These are phyloP conservation scores for Letharia lupina DNA, from an alignment of 495 filamentous ascomycete species.

Conservation along the genomic window DNA sequence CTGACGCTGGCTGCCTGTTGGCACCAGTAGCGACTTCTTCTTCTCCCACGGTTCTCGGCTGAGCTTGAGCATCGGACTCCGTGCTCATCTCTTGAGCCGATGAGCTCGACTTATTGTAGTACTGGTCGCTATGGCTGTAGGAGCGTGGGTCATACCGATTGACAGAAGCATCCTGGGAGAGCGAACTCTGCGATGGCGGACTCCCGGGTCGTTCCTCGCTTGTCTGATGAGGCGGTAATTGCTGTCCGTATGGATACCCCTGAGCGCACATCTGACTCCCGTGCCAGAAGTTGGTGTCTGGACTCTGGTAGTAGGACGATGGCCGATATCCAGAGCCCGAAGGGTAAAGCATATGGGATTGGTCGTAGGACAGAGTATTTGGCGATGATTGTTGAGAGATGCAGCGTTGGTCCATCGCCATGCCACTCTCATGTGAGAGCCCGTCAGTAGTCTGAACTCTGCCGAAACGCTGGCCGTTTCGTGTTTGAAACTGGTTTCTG, in stretches of 20 bases:
- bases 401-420: neutral
- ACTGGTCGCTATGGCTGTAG: neutral
- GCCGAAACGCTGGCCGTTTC: neutral
- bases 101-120: neutral
- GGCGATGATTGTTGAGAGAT: neutral
- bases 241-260: neutral
- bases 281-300: neutral
- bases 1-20: neutral
- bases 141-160: neutral
- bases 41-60: neutral
- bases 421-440: neutral
- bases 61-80: neutral
- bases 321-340: neutral
- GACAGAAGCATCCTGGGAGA: neutral
- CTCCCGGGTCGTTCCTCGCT: neutral
- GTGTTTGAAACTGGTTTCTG: neutral
- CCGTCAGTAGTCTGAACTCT: neutral
- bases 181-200: neutral
- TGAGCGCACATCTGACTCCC: neutral
- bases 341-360: neutral
- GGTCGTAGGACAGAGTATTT: neutral
- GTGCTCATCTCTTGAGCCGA: neutral
- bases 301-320: neutral
- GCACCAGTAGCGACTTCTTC: neutral
- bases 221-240: neutral